Evolutionary conservation across 805 yeast genomes (phyloP), one percentile per base, ranked within the genome.

Genomic region (Lipomyces sp.): DNA sequence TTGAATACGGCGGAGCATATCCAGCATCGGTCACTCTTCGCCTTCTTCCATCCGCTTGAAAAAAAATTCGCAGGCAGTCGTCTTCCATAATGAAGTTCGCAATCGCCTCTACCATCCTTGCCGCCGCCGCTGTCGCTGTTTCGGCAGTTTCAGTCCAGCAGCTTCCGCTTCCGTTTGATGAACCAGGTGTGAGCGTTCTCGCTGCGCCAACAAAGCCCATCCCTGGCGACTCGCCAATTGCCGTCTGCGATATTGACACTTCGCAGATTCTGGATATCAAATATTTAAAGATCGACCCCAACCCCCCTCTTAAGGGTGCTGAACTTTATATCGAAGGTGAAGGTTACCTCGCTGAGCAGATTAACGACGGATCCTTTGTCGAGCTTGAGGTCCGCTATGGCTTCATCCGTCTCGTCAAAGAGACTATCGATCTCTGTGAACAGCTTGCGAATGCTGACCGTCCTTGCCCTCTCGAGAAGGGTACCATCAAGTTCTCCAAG

Each of bases 371-470:
- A 42, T 90, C 98, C 0, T 95, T 93, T 74, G 96, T 95, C 60
- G 97, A 93, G 72, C 94, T 95, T 35, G 96, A 92, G 72, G 98
- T 95, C 29, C 85, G 90, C 71, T 89, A 92, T 74, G 99, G 98
- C 4, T 93, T 90, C 80, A 93, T 95, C 78, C 90, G 90, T 73
- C 83, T 95, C 65, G 80, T 95, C 62, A 89, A 91, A 73, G 94
- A 92, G 76, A 90, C 96, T n/a, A 90, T 88, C 77, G 98, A 95
- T 77, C 81, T 95, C 69, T 95, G 99, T 79, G 97, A 92, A 71
- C 88, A 92, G 76, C 82, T 92, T 66, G 85, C 86, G 62, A 89
- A 92, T 73, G 93, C 92, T 56, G 97, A 90, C 74, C 79, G 92
- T 81, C 83, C 84, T 66, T 95, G 99, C 77, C 99, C 99, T 0